These are phyloP conservation scores for Cryptococcus deneoformans DNA, from an alignment of 1,284 basidiomycete species.

Conservation along the genomic window DNA sequence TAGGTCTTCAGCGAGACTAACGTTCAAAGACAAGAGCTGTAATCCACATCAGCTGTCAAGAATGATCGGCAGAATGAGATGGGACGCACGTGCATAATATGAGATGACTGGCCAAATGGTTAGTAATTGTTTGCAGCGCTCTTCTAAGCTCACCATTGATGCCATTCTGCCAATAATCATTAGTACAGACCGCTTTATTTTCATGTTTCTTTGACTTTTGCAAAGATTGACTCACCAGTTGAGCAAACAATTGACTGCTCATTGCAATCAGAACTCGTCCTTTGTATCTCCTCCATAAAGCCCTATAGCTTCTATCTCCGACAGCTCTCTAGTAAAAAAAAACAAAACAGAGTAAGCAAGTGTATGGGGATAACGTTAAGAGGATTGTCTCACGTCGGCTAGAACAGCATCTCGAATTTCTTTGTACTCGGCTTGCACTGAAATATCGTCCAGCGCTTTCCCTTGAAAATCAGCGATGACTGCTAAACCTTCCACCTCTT, in stretches of 20 bases:
- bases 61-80: neutral
- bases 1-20: slow-evolving; percentile 38
- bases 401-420: slow-evolving; percentile 90
- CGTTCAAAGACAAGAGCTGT: slow-evolving; percentile 67
- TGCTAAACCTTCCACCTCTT: slow-evolving; percentile 78
- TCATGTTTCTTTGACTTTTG: neutral
- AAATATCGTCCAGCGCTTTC: slow-evolving; percentile 67
- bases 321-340: slow-evolving; percentile 57
- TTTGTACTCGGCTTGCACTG: slow-evolving; percentile 79
- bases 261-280: slow-evolving; percentile 91
- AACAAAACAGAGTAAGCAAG: slow-evolving; percentile 29
- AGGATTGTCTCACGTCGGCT: slow-evolving; percentile 60
- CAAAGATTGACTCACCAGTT: slow-evolving; percentile 61
- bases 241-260: slow-evolving; percentile 95
- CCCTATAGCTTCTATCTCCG: slow-evolving; percentile 75
- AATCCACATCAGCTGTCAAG: slow-evolving; percentile 7
- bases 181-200: too few species aligned
- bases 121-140: neutral
- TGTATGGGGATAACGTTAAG: too few species aligned
- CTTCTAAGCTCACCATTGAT: slow-evolving; percentile 65
- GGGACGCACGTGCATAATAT: slow-evolving; percentile 73
- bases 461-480: slow-evolving; percentile 88
- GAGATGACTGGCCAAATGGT: slow-evolving; percentile 81
- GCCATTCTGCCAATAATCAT: slow-evolving; percentile 61
- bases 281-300: slow-evolving; percentile 87